Percentiles rank a stretch among this genome's conserved stretches.
These are phyloP conservation scores for Zygoascus meyerae DNA, from an alignment of 1,139 yeast genomes.

Conservation along the genomic window DNA sequence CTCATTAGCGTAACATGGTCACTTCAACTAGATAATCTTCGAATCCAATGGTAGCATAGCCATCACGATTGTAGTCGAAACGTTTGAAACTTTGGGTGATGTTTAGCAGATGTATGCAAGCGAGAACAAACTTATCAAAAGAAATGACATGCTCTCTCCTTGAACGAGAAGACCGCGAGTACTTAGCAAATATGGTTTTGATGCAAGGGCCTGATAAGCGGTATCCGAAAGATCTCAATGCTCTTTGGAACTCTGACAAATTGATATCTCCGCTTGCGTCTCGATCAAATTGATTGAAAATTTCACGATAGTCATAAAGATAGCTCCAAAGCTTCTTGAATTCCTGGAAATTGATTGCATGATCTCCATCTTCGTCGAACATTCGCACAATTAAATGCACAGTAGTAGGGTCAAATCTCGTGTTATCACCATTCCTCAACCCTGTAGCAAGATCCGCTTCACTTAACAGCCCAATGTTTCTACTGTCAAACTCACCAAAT, in stretches of 20 bases:
- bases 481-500: constrained; percentile 29
- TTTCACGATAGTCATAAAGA: constrained; percentile 62
- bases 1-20: constrained; percentile 14
- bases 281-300: constrained; percentile 58
- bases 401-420: constrained; percentile 59
- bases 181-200: constrained; percentile 54
- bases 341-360: constrained; percentile 55
- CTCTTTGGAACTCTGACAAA: constrained; percentile 60
- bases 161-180: constrained; percentile 39
- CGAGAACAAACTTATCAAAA: constrained; percentile 78
- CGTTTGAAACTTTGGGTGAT: constrained; percentile 75
- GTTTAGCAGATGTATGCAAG: constrained; percentile 68
- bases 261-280: constrained; percentile 59
- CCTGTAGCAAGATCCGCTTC: constrained; percentile 58
- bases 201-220: constrained; percentile 58
- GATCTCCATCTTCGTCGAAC: constrained; percentile 48
- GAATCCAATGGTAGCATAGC: constrained; percentile 69
- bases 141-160: constrained; percentile 52
- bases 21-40: constrained; percentile 72
- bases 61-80: constrained; percentile 69
- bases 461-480: constrained; percentile 48
- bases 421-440: constrained; percentile 53
- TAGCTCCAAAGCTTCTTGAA: constrained; percentile 70
- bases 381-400: constrained; percentile 60
- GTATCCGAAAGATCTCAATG: constrained; percentile 67